These are phyloP conservation scores for Phlebiopsis flavidoalba DNA, from an alignment of 768 basidiomycete species.

Conservation along the genomic window DNA sequence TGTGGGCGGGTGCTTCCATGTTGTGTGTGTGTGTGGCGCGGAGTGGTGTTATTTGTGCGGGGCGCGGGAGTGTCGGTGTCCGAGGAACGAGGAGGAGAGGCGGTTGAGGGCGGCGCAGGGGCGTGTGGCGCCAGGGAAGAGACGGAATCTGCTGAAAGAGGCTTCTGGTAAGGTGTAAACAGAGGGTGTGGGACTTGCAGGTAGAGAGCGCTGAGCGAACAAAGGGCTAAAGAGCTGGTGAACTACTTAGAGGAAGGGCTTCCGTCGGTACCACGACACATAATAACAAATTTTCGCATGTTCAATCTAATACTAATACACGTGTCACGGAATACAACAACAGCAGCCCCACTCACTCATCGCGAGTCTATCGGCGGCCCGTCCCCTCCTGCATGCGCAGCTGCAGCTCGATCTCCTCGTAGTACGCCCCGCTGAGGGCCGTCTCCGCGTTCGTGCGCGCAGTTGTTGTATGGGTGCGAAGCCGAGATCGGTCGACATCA, in stretches of 20 bases:
- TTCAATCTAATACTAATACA: neutral
- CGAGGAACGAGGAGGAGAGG: too few species aligned
- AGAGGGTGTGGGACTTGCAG: neutral
- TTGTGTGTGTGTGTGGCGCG: too few species aligned
- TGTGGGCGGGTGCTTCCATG: too few species aligned
- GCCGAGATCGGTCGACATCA: neutral
- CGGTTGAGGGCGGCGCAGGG: too few species aligned
- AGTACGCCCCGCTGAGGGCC: neutral
- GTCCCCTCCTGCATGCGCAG: neutral
- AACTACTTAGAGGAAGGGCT: neutral
- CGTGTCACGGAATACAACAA: neutral
- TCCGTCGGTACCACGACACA: neutral
- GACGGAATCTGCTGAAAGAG: neutral
- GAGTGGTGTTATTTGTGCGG: too few species aligned
- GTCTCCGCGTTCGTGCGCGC: neutral
- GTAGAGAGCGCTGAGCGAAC: neutral
- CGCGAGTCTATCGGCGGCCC: neutral
- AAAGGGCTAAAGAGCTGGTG: neutral
- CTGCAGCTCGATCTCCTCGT: neutral
- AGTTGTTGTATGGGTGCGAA: neutral
- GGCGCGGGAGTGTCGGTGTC: too few species aligned
- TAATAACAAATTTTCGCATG: neutral
- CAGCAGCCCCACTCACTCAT: neutral
- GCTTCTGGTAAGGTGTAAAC: neutral
- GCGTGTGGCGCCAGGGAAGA: too few species aligned